These are phyloP conservation scores for Juglanconis juglandina DNA, from an alignment of 2,329 filamentous ascomycete species.

Conservation along the genomic window DNA sequence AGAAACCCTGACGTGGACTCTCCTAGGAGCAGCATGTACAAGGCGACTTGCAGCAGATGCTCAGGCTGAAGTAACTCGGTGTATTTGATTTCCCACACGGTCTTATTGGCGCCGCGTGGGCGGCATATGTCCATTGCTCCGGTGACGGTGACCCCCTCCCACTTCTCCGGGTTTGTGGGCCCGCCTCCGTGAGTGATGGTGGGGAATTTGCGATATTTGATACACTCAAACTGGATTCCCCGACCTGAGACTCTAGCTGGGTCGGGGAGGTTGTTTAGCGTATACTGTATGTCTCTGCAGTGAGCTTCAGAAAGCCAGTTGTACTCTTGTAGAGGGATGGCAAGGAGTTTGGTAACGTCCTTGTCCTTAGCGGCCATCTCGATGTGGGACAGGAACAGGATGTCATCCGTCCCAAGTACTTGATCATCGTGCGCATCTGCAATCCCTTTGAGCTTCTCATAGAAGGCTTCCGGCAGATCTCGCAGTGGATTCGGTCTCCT, in stretches of 20 bases:
- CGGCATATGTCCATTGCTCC: conserved; percentile 14
- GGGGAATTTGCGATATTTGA: not conserved
- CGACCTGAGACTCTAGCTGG: not conserved
- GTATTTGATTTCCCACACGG: conserved; percentile 17
- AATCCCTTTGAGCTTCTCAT: not conserved
- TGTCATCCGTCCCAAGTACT: not conserved
- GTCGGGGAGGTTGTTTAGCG: conserved; percentile 7
- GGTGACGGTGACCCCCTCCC: not conserved
- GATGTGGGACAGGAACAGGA: conserved; percentile 4
- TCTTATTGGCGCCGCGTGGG: not conserved
- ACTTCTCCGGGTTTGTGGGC: conserved; percentile 7
- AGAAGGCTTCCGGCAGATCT: conserved; percentile 2
- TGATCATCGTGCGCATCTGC: not conserved
- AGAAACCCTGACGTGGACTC: conserved; percentile 7
- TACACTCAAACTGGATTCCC: conserved; percentile 5
- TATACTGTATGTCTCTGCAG: conserved; percentile 11
- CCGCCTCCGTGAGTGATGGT: conserved; percentile 12
- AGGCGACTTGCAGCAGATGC: conserved; percentile 10
- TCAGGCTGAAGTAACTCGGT: conserved; percentile 11
- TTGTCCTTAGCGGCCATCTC: conserved; percentile 16
- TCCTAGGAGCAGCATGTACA: conserved; percentile 12
- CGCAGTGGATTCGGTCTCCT: conserved; percentile 5
- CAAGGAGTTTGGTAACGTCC: conserved; percentile 16
- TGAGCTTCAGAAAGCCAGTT: conserved; percentile 12
- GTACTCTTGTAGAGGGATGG: conserved; percentile 11